Evolutionary conservation across 345 rosid genomes (phyloP).

Genomic region (Punica granatum): DNA sequence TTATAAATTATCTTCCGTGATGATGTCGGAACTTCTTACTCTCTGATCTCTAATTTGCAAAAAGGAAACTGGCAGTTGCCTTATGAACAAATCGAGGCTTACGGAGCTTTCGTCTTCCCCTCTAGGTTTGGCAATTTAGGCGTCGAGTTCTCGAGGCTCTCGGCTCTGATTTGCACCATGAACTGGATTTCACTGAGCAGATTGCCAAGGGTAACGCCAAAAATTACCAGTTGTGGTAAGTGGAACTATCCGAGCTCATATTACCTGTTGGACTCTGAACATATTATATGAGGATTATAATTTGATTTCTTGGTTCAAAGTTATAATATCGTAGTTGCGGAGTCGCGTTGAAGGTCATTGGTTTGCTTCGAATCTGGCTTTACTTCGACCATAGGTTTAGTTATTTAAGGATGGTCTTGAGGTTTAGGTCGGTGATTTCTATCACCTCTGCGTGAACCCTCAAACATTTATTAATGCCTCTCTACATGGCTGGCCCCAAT

Average conservation of each 20-base stretch:
- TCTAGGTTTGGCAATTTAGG: constrained; percentile 96
- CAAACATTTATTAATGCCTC: not conserved
- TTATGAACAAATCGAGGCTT: not conserved
- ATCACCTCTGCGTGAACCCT: not conserved
- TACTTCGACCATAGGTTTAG: not conserved
- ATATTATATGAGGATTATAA: not conserved
- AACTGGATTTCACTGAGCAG: constrained; percentile 45
- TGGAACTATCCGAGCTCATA: not conserved
- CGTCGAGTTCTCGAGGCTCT: constrained; percentile 56
- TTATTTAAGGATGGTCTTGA: not conserved
- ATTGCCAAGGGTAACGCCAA: constrained; percentile 66
- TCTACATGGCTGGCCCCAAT: not conserved
- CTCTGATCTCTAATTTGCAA: not conserved
- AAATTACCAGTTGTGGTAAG: constrained; percentile 90
- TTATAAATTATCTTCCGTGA: not conserved
- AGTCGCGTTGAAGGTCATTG: not conserved
- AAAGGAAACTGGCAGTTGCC: not conserved
- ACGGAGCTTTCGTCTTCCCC: not conserved
- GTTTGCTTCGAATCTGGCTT: not conserved
- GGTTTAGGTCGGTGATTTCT: not conserved
- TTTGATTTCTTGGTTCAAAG: not conserved
- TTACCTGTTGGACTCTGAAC: no score
- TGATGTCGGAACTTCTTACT: not conserved
- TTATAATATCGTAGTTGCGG: not conserved
- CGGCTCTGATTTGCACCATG: constrained; percentile 33